A percentile compares a stretch with the other conserved stretches of the same genome.
phyloP scores from a whole-genome alignment of 2,329 filamentous ascomycete species.

The Venturia carpophila region DNA sequence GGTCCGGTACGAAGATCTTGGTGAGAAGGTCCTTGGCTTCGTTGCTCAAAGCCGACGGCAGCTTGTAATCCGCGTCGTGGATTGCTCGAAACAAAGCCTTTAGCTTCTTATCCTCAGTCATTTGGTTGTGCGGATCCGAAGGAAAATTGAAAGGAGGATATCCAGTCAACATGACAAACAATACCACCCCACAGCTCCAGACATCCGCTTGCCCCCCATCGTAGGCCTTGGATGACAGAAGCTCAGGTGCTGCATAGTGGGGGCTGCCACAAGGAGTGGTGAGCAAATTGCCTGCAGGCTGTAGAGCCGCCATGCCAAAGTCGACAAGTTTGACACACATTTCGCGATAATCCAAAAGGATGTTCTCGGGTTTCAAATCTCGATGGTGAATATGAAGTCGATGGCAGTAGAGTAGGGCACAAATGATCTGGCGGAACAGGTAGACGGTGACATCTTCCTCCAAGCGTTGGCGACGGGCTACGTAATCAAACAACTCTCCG shows the following conservation, averaged over 20 bases:
- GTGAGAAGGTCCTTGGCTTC: constrained; percentile 73
- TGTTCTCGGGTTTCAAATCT: constrained; percentile 95
- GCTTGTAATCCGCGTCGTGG: constrained; percentile 41
- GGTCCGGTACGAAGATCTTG: constrained; percentile 71
- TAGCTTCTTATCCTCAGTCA: constrained; percentile 52
- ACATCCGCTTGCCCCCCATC: constrained; percentile 81
- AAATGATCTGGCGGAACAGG: constrained; percentile 89
- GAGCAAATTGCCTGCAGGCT: constrained; percentile 69
- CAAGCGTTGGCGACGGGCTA: constrained; percentile 65
- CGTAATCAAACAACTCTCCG: constrained; percentile 80
- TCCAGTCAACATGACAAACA: constrained; percentile 81
- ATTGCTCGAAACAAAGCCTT: constrained; percentile 54
- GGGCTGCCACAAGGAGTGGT: constrained; percentile 91
- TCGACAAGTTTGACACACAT: constrained; percentile 88
- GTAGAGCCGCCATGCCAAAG: constrained; percentile 94
- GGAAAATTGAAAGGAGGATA: constrained; percentile 66
- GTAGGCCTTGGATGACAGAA: constrained; percentile 51
- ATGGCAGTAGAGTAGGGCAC: constrained; percentile 86
- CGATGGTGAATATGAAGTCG: constrained; percentile 92
- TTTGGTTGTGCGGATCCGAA: constrained; percentile 24
- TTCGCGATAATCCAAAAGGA: constrained; percentile 64
- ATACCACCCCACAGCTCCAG: constrained; percentile 72
- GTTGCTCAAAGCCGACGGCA: constrained; percentile 45
- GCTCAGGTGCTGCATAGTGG: constrained; percentile 91
- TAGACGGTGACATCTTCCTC: constrained; percentile 71